Conservation (phyloP, 768 basidiomycete species). For the Pilatotrama ljubarskyi region DNA sequence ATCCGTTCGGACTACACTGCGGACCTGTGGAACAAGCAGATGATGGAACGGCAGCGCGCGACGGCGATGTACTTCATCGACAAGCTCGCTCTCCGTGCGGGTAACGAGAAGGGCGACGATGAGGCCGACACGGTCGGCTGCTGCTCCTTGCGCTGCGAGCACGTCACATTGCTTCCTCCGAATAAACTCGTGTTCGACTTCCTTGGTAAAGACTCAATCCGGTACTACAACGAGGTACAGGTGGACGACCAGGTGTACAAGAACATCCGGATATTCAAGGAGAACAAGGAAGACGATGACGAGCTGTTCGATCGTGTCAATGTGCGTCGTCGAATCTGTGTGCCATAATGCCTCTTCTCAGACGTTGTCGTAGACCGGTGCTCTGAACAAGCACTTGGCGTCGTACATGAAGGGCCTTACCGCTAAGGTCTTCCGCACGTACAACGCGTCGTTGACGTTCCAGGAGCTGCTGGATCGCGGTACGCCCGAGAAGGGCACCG, state of each 20-base stretch:
- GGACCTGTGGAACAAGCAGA: slow-evolving; percentile 87
- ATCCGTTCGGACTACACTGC: slow-evolving; percentile 87
- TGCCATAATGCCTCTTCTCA: slow-evolving; percentile 3
- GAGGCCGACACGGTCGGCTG: slow-evolving; percentile 99
- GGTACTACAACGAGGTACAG: slow-evolving; percentile 89
- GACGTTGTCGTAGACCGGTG: slow-evolving; percentile 57
- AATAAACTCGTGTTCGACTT: slow-evolving; percentile 94
- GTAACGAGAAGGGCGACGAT: slow-evolving; percentile 99
- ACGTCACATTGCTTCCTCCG: slow-evolving; percentile 88
- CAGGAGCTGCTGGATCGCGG: slow-evolving; percentile 84
- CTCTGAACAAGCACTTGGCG: slow-evolving; percentile 88
- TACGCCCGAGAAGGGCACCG: slow-evolving; percentile 63
- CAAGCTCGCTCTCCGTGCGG: slow-evolving; percentile 93
- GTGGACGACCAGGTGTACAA: slow-evolving; percentile 96
- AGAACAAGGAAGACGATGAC: slow-evolving; percentile 85
- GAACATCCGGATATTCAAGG: slow-evolving; percentile 97
- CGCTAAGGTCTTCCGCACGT: slow-evolving; percentile 99
- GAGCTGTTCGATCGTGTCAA: slow-evolving; percentile 93
- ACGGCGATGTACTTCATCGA: slow-evolving; percentile 99
- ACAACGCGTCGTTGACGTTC: slow-evolving; percentile 96
- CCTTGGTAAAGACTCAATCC: slow-evolving; percentile 98
- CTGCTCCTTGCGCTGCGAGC: slow-evolving; percentile 95
- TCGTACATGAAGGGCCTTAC: slow-evolving; percentile 97
- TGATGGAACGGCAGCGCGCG: slow-evolving; percentile 95
- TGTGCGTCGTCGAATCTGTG: slow-evolving; percentile 47